Evolutionary conservation across 1,139 yeast species (phyloP), one percentile per base, ranked within the genome.

Genomic region (Hyphopichia wangnamkhiaoensis): DNA sequence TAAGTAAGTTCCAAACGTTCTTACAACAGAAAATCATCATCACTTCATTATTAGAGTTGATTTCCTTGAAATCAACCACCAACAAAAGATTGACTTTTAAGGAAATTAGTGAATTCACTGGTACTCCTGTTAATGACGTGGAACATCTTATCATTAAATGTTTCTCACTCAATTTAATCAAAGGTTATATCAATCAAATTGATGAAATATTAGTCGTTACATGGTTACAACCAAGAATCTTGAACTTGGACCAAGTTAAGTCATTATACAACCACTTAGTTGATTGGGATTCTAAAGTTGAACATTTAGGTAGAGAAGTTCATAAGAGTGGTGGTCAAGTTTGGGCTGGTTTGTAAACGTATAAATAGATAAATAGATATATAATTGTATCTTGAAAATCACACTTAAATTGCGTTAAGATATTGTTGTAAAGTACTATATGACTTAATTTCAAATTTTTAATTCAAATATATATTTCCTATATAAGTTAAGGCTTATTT

Each of bases 201-300:
- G 79, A 80, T 40, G 79, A 84, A 58, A 67, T 83, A 10, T 87
- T 93, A 46, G 80, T 85, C 21, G 82, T 93, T 39, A 82, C 88
- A 17, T 93, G 98, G 98, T 83, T 91, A 46, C 98, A 93, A 68
- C 98, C 98, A 40, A 78, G 98, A 56, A 88, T 90, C 40, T 83
- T 93, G 74, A 88, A 88, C 57, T 75, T 73, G 52, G 79, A 77
- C 36, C 98, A 93, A 70, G 87, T 91, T 44, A 78, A 74, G 41
- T 75, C 76, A 41, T 89, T 93, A 84, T 80, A 80, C 51, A 74
- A 75, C 44, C 85, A 88, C 54, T 76, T 93, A 56, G 74, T 74
- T 26, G 75, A 72, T 39, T 93, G 98, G 98, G 84, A 86, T 53
- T 63, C 62, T 40, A 83, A 82, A 52, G 96, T 91, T 29, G 76